phyloP scores from a whole-genome alignment of 1,139 yeast species.

The Saccharomyces pastorianus region DNA sequence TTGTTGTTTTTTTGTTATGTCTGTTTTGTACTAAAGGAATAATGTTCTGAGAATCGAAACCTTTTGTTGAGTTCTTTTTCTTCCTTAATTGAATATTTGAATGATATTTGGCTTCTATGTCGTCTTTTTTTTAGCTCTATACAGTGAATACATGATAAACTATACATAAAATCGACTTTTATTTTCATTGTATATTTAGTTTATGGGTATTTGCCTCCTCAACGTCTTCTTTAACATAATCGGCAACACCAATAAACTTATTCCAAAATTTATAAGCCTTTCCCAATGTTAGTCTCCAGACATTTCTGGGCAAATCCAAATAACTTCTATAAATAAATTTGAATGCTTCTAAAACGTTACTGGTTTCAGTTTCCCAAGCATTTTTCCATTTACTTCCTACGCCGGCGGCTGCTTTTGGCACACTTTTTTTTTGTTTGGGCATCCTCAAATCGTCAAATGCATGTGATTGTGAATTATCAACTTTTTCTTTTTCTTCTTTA shows the following conservation, averaged over 20 bases:
- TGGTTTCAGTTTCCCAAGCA: conserved; percentile 47
- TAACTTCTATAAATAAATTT: conserved; percentile 62
- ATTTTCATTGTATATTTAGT: conserved; percentile 16
- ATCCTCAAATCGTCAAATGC: conserved; percentile 22
- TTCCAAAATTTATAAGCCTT: conserved; percentile 62
- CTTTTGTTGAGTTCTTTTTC: too few species aligned
- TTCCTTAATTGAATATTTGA: background rate
- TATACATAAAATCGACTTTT: too few species aligned
- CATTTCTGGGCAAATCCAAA: conserved; percentile 55
- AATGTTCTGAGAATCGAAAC: too few species aligned
- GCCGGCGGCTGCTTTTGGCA: conserved; percentile 7
- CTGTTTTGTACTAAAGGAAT: too few species aligned
- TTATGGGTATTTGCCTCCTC: conserved; percentile 22
- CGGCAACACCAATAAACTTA: conserved; percentile 50
- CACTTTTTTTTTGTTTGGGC: conserved; percentile 15
- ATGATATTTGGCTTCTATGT: background rate
- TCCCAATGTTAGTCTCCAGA: conserved; percentile 44
- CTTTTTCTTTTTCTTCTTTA: conserved; percentile 12
- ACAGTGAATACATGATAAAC: background rate
- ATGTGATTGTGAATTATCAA: conserved; percentile 4
- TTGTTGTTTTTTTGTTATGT: too few species aligned
- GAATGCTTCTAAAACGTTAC: conserved; percentile 55
- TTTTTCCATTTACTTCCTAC: conserved; percentile 23
- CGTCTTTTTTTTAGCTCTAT: background rate
- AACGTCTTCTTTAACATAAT: conserved; percentile 27